Conservation (phyloP, 2,329 filamentous ascomycete genomes). For the Hypoxylon sp. region DNA sequence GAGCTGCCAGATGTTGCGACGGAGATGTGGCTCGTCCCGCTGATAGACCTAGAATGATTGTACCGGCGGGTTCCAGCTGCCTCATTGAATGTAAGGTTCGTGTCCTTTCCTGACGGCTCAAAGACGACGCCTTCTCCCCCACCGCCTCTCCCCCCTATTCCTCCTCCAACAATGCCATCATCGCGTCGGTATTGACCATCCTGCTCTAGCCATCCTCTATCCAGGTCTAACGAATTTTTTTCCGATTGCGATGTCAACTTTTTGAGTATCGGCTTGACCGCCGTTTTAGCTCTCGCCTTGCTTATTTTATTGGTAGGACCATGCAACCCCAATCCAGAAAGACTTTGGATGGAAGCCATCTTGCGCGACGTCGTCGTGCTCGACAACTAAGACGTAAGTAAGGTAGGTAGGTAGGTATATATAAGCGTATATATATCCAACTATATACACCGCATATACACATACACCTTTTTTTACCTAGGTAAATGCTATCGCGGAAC, state of each 20-base stretch:
- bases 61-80: constrained; percentile 51
- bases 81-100: constrained; percentile 54
- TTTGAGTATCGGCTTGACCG: constrained; percentile 70
- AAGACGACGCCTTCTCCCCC: constrained; percentile 26
- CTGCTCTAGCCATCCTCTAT: constrained; percentile 67
- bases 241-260: constrained; percentile 62
- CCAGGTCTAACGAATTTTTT: constrained; percentile 69
- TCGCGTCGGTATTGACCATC: constrained; percentile 49
- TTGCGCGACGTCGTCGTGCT: too few relatives aligned
- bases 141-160: neutral
- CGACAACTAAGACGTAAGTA: too few relatives aligned
- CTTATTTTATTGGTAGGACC: constrained; percentile 48
- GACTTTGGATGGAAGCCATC: constrained; percentile 51
- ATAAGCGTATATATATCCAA: constrained; percentile 29
- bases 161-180: constrained; percentile 32
- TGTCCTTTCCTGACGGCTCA: constrained; percentile 38
- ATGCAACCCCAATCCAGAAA: constrained; percentile 43
- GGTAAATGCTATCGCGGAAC: constrained; percentile 21
- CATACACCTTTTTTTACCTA: constrained; percentile 18
- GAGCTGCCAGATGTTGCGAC: constrained; percentile 62
- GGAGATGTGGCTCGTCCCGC: constrained; percentile 65
- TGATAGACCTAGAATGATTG: constrained; percentile 66
- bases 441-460: constrained; percentile 22
- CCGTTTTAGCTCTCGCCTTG: constrained; percentile 58
- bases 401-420: constrained; percentile 11